Evolutionary conservation across 257 asterid species (phyloP).

Genomic region (Solanum tarapatanum): DNA sequence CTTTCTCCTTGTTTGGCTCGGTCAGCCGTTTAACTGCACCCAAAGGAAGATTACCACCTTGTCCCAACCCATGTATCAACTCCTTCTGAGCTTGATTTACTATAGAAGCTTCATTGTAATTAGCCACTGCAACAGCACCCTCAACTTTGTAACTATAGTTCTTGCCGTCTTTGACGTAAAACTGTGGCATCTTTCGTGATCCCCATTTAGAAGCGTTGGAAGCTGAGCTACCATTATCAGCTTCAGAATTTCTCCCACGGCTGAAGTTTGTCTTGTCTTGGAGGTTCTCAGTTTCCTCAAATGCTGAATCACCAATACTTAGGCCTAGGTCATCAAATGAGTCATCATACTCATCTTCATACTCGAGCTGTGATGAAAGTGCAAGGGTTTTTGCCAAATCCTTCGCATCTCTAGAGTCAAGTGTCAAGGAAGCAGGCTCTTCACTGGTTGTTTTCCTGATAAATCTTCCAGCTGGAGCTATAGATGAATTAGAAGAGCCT

Average conservation of each 20-base stretch:
- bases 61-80: slow-evolving; percentile 72
- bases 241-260: slow-evolving; percentile 20
- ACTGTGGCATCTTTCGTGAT: slow-evolving; percentile 67
- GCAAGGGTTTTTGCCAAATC: slow-evolving; percentile 59
- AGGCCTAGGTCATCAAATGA: slow-evolving; percentile 91
- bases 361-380: slow-evolving; percentile 68
- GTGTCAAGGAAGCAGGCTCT: slow-evolving; percentile 28
- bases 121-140: slow-evolving; percentile 72
- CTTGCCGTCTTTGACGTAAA: slow-evolving; percentile 86
- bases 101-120: slow-evolving; percentile 54
- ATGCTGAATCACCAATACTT: slow-evolving; percentile 64
- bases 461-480: slow-evolving; percentile 65
- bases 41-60: slow-evolving; percentile 76
- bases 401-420: slow-evolving; percentile 33
- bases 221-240: slow-evolving; percentile 27
- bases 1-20: slow-evolving; percentile 4
- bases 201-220: slow-evolving; percentile 42
- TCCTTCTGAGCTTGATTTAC: slow-evolving; percentile 60
- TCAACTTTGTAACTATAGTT: slow-evolving; percentile 89
- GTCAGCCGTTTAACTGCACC: slow-evolving; percentile 42
- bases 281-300: slow-evolving; percentile 47
- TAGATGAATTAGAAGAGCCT: slow-evolving; percentile 36
- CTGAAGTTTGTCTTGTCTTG: slow-evolving; percentile 15
- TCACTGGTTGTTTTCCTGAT: slow-evolving; percentile 44
- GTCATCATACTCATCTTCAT: slow-evolving; percentile 95